phyloP scores from a whole-genome alignment of 2,329 filamentous ascomycete species.

The Epichloe amarillans region DNA sequence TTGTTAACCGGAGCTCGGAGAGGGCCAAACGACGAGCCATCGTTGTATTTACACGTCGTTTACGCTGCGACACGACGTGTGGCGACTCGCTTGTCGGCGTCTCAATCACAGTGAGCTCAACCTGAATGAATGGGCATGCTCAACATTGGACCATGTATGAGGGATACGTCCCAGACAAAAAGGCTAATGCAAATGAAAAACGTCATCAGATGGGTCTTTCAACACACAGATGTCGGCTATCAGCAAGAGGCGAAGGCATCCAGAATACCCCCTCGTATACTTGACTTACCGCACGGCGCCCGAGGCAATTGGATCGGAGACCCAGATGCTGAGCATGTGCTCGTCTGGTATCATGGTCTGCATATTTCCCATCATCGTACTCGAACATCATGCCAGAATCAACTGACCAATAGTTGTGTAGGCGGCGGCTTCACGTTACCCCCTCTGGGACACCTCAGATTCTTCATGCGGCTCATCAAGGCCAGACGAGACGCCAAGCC shows the following conservation, averaged over 20 bases:
- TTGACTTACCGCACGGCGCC: slow-evolving; percentile 8
- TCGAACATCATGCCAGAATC: background rate
- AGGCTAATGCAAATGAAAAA: background rate
- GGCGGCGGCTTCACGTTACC: slow-evolving; percentile 11
- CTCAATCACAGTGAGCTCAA: slow-evolving; percentile 9
- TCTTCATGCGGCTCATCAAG: slow-evolving; percentile 7
- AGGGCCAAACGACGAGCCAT: slow-evolving; percentile 8
- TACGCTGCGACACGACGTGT: slow-evolving; percentile 9
- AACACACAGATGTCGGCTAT: slow-evolving; percentile 7
- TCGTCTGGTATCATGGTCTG: slow-evolving; percentile 13
- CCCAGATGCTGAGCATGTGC: slow-evolving; percentile 8
- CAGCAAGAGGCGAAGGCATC: slow-evolving; percentile 4
- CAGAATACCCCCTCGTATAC: slow-evolving; percentile 3
- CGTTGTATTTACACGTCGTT: slow-evolving; percentile 8
- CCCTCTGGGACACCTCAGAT: slow-evolving; percentile 8
- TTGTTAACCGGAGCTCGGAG: slow-evolving; percentile 5
- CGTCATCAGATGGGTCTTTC: slow-evolving; percentile 7
- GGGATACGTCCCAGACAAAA: background rate
- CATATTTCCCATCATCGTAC: background rate
- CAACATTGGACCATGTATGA: too few species aligned
- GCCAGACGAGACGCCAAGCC: slow-evolving; percentile 4
- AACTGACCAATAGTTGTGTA: background rate
- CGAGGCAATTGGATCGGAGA: slow-evolving; percentile 12
- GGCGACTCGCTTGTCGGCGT: slow-evolving; percentile 5
- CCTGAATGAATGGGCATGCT: background rate